These are phyloP conservation scores for Myochromella boudieri DNA, from an alignment of 768 basidiomycete species.

Conservation along the genomic window DNA sequence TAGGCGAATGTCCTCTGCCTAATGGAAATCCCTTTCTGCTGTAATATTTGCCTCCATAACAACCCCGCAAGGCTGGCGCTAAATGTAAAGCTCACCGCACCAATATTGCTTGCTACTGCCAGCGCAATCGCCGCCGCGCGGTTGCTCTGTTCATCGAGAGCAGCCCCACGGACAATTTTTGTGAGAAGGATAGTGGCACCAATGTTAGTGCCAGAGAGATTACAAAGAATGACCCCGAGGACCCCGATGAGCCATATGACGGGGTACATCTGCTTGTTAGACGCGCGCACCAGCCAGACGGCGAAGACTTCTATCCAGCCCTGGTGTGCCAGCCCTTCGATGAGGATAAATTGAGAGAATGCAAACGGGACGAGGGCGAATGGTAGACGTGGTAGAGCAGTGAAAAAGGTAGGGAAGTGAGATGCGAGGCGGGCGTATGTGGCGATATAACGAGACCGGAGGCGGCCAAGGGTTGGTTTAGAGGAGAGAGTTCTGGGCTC, in stretches of 20 bases:
- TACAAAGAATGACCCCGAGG: slow-evolving; percentile 73
- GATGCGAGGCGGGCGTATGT: slow-evolving; percentile 20
- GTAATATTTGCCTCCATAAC: slow-evolving; percentile 75
- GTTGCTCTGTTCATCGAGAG: slow-evolving; percentile 31
- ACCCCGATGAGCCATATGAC: slow-evolving; percentile 70
- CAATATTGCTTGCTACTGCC: slow-evolving; percentile 86
- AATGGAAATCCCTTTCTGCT: slow-evolving; percentile 69
- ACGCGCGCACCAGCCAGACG: slow-evolving; percentile 55
- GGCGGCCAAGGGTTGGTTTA: slow-evolving; percentile 9
- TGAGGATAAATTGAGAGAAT: slow-evolving; percentile 92
- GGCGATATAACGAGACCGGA: slow-evolving; percentile 1
- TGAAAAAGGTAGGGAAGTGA: slow-evolving; percentile 72
- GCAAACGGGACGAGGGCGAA: slow-evolving; percentile 87
- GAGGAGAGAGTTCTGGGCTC: not conserved
- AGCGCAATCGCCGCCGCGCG: slow-evolving; percentile 70
- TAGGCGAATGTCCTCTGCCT: slow-evolving; percentile 62
- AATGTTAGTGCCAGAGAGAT: slow-evolving; percentile 87
- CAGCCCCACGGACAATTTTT: slow-evolving; percentile 63
- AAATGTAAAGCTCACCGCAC: slow-evolving; percentile 88
- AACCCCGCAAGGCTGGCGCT: slow-evolving; percentile 87
- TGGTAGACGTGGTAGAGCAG: slow-evolving; percentile 68
- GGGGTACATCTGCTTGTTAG: slow-evolving; percentile 40
- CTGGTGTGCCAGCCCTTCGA: slow-evolving; percentile 75
- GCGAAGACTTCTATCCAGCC: slow-evolving; percentile 91
- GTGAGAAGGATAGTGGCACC: slow-evolving; percentile 89